A percentile compares a stretch with the other conserved stretches of the same genome.
These are phyloP conservation scores for Iris pallida DNA, from an alignment of 116 monocot genomes.

Conservation along the genomic window DNA sequence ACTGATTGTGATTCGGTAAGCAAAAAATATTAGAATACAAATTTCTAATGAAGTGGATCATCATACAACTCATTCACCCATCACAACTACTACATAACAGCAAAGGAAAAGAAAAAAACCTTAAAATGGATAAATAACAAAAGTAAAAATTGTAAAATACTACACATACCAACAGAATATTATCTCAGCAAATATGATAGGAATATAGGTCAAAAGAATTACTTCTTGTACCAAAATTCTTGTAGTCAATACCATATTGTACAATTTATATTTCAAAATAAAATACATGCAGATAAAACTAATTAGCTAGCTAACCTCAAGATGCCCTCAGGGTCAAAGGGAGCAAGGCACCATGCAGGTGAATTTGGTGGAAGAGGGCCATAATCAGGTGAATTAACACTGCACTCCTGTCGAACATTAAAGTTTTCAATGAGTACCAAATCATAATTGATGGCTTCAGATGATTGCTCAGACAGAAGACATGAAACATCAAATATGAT, in stretches of 20 bases:
- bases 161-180: too few species aligned
- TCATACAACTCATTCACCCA: constrained; percentile 1
- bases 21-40: constrained; percentile 3
- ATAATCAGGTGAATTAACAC: constrained; percentile 68
- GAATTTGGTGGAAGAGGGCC: constrained; percentile 49
- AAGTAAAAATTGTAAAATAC: not conserved
- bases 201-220: too few species aligned
- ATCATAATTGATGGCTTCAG: not conserved
- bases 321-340: constrained; percentile 61
- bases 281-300: not conserved
- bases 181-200: too few species aligned
- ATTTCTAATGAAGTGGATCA: not conserved
- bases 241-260: too few species aligned
- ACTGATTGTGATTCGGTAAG: constrained; percentile 32
- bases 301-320: constrained; percentile 32
- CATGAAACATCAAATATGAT: not conserved
- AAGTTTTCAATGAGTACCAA: not conserved
- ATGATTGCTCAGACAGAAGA: not conserved
- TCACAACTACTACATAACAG: not conserved
- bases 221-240: too few species aligned
- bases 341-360: constrained; percentile 54
- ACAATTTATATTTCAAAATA: too few species aligned
- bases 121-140: not conserved
- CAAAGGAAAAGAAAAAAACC: not conserved
- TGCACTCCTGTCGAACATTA: constrained; percentile 41